phyloP scores from a whole-genome alignment of 2,329 filamentous ascomycete genomes.

The Fusarium pseudocircinatum region DNA sequence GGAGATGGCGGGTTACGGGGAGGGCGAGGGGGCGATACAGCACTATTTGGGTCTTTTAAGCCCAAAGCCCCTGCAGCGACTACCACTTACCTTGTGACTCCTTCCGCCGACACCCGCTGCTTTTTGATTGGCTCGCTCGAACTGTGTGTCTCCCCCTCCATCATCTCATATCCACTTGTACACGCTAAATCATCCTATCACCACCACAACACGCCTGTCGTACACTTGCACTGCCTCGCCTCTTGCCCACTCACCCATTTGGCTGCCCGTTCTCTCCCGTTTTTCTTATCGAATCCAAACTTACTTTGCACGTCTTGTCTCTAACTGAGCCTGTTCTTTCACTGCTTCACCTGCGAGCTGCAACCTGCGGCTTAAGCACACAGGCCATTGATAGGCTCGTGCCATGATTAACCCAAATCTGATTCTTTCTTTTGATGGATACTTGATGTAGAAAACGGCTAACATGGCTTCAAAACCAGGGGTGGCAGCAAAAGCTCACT shows the following conservation, averaged over 20 bases:
- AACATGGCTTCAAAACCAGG: constrained; percentile 61
- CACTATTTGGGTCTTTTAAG: constrained; percentile 68
- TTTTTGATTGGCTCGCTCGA: constrained; percentile 35
- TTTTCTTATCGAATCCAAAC: not conserved
- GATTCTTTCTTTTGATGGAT: not conserved
- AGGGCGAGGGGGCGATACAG: constrained; percentile 56
- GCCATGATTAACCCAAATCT: not conserved
- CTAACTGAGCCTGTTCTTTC: not conserved
- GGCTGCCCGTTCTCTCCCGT: not conserved
- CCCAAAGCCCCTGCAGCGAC: constrained; percentile 44
- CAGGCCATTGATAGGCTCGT: not conserved
- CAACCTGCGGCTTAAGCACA: not conserved
- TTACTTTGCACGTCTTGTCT: not conserved
- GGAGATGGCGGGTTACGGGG: constrained; percentile 43
- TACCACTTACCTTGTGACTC: constrained; percentile 34
- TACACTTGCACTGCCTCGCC: constrained; percentile 13
- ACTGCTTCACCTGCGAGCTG: not conserved
- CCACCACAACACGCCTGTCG: constrained; percentile 4
- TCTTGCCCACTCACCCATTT: not conserved
- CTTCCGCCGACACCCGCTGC: constrained; percentile 19
- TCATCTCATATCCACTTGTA: constrained; percentile 23
- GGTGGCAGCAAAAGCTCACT: constrained; percentile 93
- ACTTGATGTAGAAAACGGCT: constrained; percentile 20
- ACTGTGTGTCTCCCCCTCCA: constrained; percentile 9
- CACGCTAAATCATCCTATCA: constrained; percentile 20